Conservation (phyloP, 768 basidiomycete species). For the Phlegmacium glaucopus region DNA sequence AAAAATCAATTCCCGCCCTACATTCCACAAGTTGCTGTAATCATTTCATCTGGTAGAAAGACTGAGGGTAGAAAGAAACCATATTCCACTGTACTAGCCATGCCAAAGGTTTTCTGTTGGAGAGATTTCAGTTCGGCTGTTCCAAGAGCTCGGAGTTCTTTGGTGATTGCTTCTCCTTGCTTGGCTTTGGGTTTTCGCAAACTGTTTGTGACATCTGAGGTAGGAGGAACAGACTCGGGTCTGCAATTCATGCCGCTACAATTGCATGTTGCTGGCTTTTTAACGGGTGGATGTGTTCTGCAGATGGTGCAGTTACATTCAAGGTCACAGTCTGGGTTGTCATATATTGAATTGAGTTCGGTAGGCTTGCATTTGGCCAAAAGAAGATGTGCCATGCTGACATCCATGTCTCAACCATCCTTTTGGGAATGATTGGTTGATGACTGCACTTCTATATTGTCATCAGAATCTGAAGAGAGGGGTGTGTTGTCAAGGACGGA, state of each 20-base stretch:
- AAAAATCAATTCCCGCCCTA: too few species aligned
- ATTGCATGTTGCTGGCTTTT: neutral
- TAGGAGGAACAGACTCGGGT: neutral
- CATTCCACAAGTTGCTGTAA: too few species aligned
- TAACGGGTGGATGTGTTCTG: neutral
- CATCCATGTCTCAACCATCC: slow-evolving; percentile 2
- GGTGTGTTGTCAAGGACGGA: neutral
- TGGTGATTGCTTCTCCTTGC: slow-evolving; percentile 3
- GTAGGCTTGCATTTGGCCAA: slow-evolving; percentile 3
- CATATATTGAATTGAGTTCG: slow-evolving; percentile 5
- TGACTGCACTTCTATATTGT: neutral
- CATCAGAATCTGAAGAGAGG: neutral
- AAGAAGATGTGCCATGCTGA: slow-evolving; percentile 9
- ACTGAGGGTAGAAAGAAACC: neutral
- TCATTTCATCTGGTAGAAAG: slow-evolving; percentile 2
- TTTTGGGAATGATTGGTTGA: neutral
- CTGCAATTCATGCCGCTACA: slow-evolving; percentile 3
- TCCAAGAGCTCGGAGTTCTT: neutral
- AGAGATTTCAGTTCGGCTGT: neutral
- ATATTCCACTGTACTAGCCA: neutral
- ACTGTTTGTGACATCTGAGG: neutral
- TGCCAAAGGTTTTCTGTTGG: neutral
- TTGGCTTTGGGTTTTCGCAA: neutral
- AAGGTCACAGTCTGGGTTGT: slow-evolving; percentile 5
- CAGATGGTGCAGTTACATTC: slow-evolving; percentile 5